Evolutionary conservation across 2,329 filamentous ascomycete genomes (phyloP), one percentile per base, ranked within the genome.

Genomic region (Endoconidiophora laricicola): DNA sequence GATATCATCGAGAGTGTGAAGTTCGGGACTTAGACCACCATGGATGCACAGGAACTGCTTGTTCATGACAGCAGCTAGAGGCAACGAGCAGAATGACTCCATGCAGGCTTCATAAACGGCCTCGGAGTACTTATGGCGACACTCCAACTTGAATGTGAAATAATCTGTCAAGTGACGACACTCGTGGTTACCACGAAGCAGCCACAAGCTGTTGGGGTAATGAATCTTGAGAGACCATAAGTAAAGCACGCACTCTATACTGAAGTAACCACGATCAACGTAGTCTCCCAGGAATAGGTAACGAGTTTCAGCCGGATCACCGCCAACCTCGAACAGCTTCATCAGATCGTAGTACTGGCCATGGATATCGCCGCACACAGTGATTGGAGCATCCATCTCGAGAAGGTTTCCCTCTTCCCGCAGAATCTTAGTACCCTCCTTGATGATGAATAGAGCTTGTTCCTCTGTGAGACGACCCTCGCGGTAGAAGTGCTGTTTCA

Each of bases 1-100:
- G 58, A 98, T 69, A 60, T 98, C 91, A 58, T 98, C 91, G 49
- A 98, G 73, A 3, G 90, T 95, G 65, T 96, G 90, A 55, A 98
- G 70, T 66, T 98, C 91, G 5, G 91, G 91, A 64, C 88, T 95
- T 58, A 98, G 71, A 55, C 91, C 91, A 61, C 91, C 91, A 64
- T 98, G 91, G 59, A 98, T 96, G 65, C 91, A 98, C 58, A 98
- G 71, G 67, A 98, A 98, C 66, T 98, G 91, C 73, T 98, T 98
- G 77, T 98, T 98, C 91, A 98, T 98, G 58, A 98, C 81, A 24
- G 91, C 91, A 52, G 91, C 91, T 58, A 98, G 72, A 26, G 91
- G 91, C 56, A 98, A 71, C 56, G 83, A 76, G 69, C 91, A 98
- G 74, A 98, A 98, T 0, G 91, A 93, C 57, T 98, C 90, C 79